phyloP scores from a whole-genome alignment of 805 yeast genomes.

The Torulaspora delbrueckii region DNA sequence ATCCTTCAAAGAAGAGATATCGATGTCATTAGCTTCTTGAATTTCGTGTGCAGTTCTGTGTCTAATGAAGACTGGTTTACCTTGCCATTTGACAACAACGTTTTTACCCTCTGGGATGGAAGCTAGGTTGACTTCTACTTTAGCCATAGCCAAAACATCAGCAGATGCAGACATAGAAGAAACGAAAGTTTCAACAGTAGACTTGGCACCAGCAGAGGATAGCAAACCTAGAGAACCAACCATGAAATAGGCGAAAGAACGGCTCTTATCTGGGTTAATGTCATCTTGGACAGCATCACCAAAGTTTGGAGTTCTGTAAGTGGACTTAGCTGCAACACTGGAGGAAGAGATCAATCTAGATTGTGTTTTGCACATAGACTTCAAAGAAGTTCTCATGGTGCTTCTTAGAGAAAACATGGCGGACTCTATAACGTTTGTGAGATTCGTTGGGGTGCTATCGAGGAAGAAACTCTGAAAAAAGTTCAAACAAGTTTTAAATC shows the following conservation, averaged over 20 bases:
- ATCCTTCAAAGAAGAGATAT: slow-evolving; percentile 76
- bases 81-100: slow-evolving; percentile 99
- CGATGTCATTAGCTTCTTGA: slow-evolving; percentile 85
- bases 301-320: slow-evolving; percentile 89
- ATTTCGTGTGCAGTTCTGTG: slow-evolving; percentile 94
- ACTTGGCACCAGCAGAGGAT: slow-evolving; percentile 91
- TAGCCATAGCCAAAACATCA: slow-evolving; percentile 98
- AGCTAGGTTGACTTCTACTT: slow-evolving; percentile 92
- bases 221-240: slow-evolving; percentile 91
- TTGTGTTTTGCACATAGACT: slow-evolving; percentile 14
- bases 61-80: slow-evolving; percentile 99
- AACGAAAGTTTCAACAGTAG: slow-evolving; percentile 90
- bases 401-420: slow-evolving; percentile 28
- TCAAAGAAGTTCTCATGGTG: slow-evolving; percentile 21
- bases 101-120: slow-evolving; percentile 97
- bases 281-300: slow-evolving; percentile 69
- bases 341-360: slow-evolving; percentile 27
- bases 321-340: slow-evolving; percentile 50
- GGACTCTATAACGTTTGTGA: slow-evolving; percentile 1
- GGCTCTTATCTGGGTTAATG: slow-evolving; percentile 66
- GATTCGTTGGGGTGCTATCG: background rate
- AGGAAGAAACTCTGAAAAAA: background rate
- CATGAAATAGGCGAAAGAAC: slow-evolving; percentile 93
- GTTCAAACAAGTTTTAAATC: background rate
- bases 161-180: slow-evolving; percentile 96